Conservation (phyloP, 495 filamentous ascomycete genomes). For the Penicillium riverlandense region DNA sequence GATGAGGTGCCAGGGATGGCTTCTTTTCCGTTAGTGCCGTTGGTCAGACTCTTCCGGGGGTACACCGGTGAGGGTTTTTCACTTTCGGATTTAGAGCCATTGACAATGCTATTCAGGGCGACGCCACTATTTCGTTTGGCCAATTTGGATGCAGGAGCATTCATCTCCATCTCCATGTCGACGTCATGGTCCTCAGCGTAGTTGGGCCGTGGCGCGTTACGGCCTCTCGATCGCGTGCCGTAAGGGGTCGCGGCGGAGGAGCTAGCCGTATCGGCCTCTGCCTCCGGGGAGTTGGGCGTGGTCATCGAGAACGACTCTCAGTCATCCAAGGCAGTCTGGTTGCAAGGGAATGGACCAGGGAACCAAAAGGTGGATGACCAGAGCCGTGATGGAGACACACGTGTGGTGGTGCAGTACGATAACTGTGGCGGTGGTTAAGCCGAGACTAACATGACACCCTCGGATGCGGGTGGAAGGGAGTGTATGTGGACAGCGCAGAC, state of each 20-base stretch:
- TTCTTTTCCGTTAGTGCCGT: slow-evolving; percentile 40
- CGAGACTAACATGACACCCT: too few relatives aligned
- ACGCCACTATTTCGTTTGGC: slow-evolving; percentile 32
- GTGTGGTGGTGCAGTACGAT: not conserved
- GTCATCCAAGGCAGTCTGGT: slow-evolving; percentile 24
- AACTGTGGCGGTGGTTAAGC: slow-evolving; percentile 5
- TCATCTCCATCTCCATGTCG: slow-evolving; percentile 70
- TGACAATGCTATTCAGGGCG: slow-evolving; percentile 17
- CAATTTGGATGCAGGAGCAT: slow-evolving; percentile 36
- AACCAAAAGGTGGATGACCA: not conserved
- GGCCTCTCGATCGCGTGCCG: slow-evolving; percentile 91
- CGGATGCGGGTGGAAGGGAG: slow-evolving; percentile 2
- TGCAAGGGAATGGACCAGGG: slow-evolving; percentile 4
- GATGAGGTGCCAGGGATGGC: slow-evolving; percentile 58
- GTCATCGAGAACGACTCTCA: slow-evolving; percentile 44
- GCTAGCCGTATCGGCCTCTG: slow-evolving; percentile 32
- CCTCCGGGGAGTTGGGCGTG: slow-evolving; percentile 40
- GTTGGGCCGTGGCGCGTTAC: slow-evolving; percentile 78
- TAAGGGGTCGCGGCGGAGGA: slow-evolving; percentile 62
- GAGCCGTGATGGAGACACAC: not conserved
- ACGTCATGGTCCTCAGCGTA: slow-evolving; percentile 95
- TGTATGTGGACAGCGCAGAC: slow-evolving; percentile 1
- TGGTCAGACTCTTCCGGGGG: slow-evolving; percentile 37
- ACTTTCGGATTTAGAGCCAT: slow-evolving; percentile 31
- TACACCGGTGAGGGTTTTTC: slow-evolving; percentile 35